Evolutionary conservation across 2,329 filamentous ascomycete genomes (phyloP), one percentile per base, ranked within the genome.

Genomic region (Xenosphaeropsis pyriputrescens): DNA sequence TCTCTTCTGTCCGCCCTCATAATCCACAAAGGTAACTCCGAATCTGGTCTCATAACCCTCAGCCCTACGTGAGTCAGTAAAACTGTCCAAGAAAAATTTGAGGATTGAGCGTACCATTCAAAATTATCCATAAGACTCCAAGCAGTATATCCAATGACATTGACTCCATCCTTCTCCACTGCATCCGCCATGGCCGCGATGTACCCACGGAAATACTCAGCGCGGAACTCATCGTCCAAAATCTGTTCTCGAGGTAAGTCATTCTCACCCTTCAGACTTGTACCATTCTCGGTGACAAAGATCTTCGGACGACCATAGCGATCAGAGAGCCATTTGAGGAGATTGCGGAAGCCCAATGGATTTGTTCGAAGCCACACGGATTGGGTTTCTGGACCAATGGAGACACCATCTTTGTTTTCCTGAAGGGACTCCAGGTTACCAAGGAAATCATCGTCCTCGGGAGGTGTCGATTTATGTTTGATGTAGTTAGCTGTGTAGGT

Each of bases 401-500:
- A 71, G 38, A 81, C 72, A 42, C 82, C 83, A 35, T 63, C 60
- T 60, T 86, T 84, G 65, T 77, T 79, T 54, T 75, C 67, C 46
- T 81, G 73, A 31, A 79, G 67, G 2, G 75, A 68, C 50, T 91
- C 81, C 29, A 93, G 62, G 57, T 93, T 81, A 38, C 85, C 85
- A 11, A 74, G 62, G 57, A 75, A 75, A 61, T 93, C 85, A 36
- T 80, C 68, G 4, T 64, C 62, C 1, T 71, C 66, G 0, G 82
- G 61, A 35, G 68, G 61, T 6, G 68, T 70, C 6, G 70, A 67
- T 52, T 75, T 73, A 61, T 88, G 78, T 57, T 76, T 78, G 62
- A 93, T 77, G 62, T 83, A 93, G 67, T 91, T 84, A 53, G 84
- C 80, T 36, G 83, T 88, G 66, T 93, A 93, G 67, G 86, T 81